phyloP scores from a whole-genome alignment of 768 basidiomycete species.

The Leccinum variicolor region DNA sequence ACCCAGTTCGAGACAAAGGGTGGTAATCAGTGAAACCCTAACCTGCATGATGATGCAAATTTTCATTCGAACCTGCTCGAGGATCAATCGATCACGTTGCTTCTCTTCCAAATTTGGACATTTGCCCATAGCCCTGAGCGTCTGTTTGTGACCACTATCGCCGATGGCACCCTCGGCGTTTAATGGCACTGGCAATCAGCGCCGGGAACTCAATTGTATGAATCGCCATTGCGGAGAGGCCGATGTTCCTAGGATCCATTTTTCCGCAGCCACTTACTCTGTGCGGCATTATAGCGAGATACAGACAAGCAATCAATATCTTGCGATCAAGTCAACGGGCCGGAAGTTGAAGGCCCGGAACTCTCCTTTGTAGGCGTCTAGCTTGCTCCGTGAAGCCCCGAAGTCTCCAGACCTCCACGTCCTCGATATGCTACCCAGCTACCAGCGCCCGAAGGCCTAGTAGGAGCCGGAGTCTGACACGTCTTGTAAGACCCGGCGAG shows the following conservation, averaged over 20 bases:
- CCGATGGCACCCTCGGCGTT: not conserved
- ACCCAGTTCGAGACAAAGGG: not conserved
- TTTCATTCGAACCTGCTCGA: not conserved
- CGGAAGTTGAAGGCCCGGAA: not conserved
- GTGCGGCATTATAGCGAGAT: not conserved
- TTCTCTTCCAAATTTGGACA: not conserved
- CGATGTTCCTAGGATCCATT: not conserved
- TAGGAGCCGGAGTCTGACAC: not conserved
- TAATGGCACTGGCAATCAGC: not conserved
- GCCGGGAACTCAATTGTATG: not conserved
- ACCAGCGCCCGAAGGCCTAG: too few species aligned
- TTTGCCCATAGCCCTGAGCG: not conserved
- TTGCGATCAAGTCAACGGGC: not conserved
- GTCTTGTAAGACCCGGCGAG: not conserved
- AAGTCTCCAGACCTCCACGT: not conserved
- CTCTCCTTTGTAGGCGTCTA: not conserved
- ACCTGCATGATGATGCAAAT: not conserved
- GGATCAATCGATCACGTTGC: not conserved
- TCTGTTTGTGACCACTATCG: not conserved
- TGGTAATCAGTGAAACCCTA: not conserved
- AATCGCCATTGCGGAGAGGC: not conserved
- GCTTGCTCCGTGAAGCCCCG: not conserved
- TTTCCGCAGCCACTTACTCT: not conserved
- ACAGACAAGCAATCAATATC: too few species aligned
- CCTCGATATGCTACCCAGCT: not conserved